These are phyloP conservation scores for Alternaria ethzedia DNA, from an alignment of 2,329 filamentous ascomycete genomes.

Conservation along the genomic window DNA sequence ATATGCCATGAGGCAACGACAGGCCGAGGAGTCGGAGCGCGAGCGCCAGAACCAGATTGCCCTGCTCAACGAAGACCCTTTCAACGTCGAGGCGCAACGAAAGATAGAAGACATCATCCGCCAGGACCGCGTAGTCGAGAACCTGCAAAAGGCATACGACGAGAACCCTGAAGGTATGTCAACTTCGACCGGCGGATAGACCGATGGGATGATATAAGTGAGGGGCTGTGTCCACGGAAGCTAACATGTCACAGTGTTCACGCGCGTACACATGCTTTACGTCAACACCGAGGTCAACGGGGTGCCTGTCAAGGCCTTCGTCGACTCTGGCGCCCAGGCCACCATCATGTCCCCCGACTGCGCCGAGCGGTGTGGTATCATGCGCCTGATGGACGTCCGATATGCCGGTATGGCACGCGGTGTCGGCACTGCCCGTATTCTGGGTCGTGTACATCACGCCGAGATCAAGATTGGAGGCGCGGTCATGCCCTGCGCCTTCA, in stretches of 20 bases:
- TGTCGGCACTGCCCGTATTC: conserved; percentile 91
- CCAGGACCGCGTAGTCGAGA: conserved; percentile 92
- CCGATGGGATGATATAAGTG: neutral
- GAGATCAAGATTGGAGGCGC: conserved; percentile 91
- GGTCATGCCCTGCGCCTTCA: conserved; percentile 92
- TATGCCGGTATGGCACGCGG: conserved; percentile 92
- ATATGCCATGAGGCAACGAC: conserved; percentile 70
- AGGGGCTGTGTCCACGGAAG: neutral
- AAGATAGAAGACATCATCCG: conserved; percentile 98
- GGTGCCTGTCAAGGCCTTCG: conserved; percentile 89
- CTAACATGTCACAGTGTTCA: conserved; percentile 72
- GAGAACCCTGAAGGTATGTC: conserved; percentile 90
- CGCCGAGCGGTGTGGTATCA: conserved; percentile 91
- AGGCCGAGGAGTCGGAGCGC: conserved; percentile 73
- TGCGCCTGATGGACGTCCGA: conserved; percentile 90
- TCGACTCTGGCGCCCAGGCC: conserved; percentile 95
- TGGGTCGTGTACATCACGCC: conserved; percentile 93
- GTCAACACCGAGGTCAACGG: conserved; percentile 95
- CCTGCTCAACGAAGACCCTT: conserved; percentile 88
- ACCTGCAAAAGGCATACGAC: conserved; percentile 94
- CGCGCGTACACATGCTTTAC: conserved; percentile 93
- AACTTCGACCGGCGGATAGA: neutral
- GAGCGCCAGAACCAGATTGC: conserved; percentile 84
- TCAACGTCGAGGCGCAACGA: conserved; percentile 87
- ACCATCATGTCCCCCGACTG: conserved; percentile 98